Percentiles rank a stretch among this genome's conserved stretches.
phyloP scores from a whole-genome alignment of 306 rosid genomes.

The Cucurbita ficifolia region DNA sequence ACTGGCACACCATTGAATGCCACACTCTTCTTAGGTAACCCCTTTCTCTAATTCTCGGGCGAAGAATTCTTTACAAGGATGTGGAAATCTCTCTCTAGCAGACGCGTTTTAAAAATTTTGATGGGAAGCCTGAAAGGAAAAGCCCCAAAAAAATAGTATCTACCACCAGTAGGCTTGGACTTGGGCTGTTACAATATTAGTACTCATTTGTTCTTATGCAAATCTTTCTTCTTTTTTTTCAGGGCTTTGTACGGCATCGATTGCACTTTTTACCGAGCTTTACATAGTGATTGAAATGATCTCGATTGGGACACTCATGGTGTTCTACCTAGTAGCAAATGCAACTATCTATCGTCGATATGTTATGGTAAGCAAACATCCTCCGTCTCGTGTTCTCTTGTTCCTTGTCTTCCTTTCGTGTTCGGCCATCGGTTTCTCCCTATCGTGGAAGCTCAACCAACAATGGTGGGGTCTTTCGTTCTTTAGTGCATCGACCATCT shows the following conservation, averaged over 20 bases:
- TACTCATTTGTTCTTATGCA: neutral
- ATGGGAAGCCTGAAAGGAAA: too few relatives aligned
- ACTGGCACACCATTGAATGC: slow-evolving; percentile 92
- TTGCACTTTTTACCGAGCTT: slow-evolving; percentile 75
- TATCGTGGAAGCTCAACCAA: slow-evolving; percentile 46
- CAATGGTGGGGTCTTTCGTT: slow-evolving; percentile 57
- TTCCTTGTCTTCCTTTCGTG: slow-evolving; percentile 60
- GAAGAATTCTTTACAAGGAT: too few relatives aligned
- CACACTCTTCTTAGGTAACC: slow-evolving; percentile 56
- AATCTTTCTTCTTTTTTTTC: neutral
- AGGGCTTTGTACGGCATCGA: slow-evolving; percentile 82
- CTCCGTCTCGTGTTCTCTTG: slow-evolving; percentile 37
- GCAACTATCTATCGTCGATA: slow-evolving; percentile 73
- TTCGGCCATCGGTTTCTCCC: slow-evolving; percentile 49
- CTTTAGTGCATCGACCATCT: slow-evolving; percentile 30
- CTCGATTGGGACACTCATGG: slow-evolving; percentile 60
- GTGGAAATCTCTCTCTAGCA: too few relatives aligned
- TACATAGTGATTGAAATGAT: slow-evolving; percentile 56
- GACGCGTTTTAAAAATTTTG: too few relatives aligned
- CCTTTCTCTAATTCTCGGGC: neutral
- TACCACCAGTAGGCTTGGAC: too few relatives aligned
- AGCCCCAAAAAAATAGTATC: too few relatives aligned
- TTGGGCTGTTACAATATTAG: too few relatives aligned
- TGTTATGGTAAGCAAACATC: slow-evolving; percentile 27
- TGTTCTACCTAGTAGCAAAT: slow-evolving; percentile 87